Evolutionary conservation across 164 flowering plant genomes (phyloP).

Genomic region (Stephania cephalantha): DNA sequence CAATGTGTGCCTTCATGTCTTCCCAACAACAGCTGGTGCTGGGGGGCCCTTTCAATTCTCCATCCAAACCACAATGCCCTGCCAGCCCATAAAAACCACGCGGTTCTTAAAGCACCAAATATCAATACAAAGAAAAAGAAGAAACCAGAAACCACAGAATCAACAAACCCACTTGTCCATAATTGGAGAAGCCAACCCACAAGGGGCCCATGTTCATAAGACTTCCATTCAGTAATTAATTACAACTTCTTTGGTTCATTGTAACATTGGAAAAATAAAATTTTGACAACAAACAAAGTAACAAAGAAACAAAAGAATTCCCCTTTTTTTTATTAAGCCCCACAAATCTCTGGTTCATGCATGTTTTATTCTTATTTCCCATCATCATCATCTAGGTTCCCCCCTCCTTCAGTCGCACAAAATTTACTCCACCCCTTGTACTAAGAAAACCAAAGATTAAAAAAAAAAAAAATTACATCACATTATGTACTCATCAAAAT

Average conservation of each 20-base stretch:
- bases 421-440: slow-evolving; percentile 1
- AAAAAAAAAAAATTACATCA: neutral
- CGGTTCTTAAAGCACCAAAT: neutral
- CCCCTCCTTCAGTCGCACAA: slow-evolving; percentile 3
- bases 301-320: neutral
- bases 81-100: neutral
- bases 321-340: neutral
- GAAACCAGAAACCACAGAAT: neutral
- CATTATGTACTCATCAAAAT: slow-evolving; percentile 8
- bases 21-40: neutral
- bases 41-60: neutral
- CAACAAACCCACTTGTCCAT: neutral
- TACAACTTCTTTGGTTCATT: neutral
- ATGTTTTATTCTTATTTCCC: neutral
- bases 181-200: neutral
- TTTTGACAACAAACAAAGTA: neutral
- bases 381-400: neutral
- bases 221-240: neutral
- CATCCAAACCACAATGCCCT: neutral
- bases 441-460: neutral
- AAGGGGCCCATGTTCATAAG: neutral
- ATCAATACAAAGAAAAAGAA: neutral
- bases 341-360: slow-evolving; percentile 1
- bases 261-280: neutral
- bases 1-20: neutral